Evolutionary conservation across 257 asterid species (phyloP), one percentile per base, ranked within the genome.

Genomic region (Nicotiana sylvestris): DNA sequence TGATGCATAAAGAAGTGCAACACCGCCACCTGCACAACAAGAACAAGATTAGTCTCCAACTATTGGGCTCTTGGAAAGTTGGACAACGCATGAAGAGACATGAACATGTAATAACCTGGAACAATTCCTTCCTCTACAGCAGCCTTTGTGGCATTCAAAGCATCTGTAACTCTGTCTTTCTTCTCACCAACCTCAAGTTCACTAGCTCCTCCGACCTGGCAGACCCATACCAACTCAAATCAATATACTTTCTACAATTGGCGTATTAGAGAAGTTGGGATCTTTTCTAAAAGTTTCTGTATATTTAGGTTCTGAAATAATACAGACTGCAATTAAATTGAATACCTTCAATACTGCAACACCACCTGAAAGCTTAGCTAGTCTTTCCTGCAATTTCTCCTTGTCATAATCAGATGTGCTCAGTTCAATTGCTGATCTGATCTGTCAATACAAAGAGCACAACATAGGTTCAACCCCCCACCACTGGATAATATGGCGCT

Each of bases 351-450:
- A 68, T 5, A 91, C 93, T 78, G 92, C 93, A 29, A 88, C 92
- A 82, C 93, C 97, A 68, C 94, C 94, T 27, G 93, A 91, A 49
- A 91, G 94, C 84, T 89, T 91, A 61, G 94, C 95, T 11, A 92
- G 90, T 65, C 95, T 90, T 58, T 90, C 94, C 74, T 91, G 91
- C 53, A 92, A 83, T 87, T 90, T 92, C 85, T 91, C 94, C 88
- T 91, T 91, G 83, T 92, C 95, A 35, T 89, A 89, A 49, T 89
- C 92, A 64, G 91, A 90, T 39, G 90, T 86, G 87, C 90, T 90
- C 86, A 85, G 81, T 72, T 88, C 95, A 18, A 90, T 83, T 53
- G 83, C 83, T 84, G 93, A 89, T 25, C 92, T 80, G 33, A 92
- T 85, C 97, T 92, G 89, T 18, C 61, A 82, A 66, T 39, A 81